A percentile compares a stretch with the other conserved stretches of the same genome.
These are phyloP conservation scores for Hortiboletus campestris DNA, from an alignment of 768 basidiomycete genomes.

Conservation along the genomic window DNA sequence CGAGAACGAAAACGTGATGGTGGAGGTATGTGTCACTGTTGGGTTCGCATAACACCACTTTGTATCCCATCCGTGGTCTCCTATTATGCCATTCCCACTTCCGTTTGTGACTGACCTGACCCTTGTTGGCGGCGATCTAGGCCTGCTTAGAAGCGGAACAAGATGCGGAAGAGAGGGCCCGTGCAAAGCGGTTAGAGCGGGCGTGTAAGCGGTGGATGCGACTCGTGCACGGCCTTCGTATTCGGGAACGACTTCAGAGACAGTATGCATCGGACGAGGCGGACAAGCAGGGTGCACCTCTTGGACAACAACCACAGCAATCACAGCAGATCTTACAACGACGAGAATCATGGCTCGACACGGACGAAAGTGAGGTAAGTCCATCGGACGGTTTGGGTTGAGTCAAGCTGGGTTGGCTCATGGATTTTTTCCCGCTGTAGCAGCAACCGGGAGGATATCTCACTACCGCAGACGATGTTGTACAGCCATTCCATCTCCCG, in stretches of 20 bases:
- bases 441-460: constrained; percentile 57
- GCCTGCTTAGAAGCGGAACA: constrained; percentile 84
- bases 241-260: constrained; percentile 76
- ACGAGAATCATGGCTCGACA: constrained; percentile 21
- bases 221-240: constrained; percentile 83
- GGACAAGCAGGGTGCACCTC: not conserved
- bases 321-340: not conserved
- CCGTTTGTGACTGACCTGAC: constrained; percentile 7
- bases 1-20: constrained; percentile 68
- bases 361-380: constrained; percentile 24
- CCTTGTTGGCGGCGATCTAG: constrained; percentile 39
- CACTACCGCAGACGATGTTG: constrained; percentile 66
- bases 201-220: constrained; percentile 86
- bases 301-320: constrained; percentile 1
- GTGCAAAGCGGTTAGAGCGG: constrained; percentile 71
- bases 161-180: constrained; percentile 73
- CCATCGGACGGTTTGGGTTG: not conserved
- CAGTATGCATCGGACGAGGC: constrained; percentile 53
- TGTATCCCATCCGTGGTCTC: not conserved
- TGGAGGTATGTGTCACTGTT: constrained; percentile 58
- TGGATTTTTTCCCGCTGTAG: not conserved
- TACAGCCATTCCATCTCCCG: constrained; percentile 70
- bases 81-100: not conserved
- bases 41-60: constrained; percentile 1
- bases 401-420: constrained; percentile 21